Evolutionary conservation across 805 yeast genomes (phyloP).

Genomic region (Starmerella etchellsii): DNA sequence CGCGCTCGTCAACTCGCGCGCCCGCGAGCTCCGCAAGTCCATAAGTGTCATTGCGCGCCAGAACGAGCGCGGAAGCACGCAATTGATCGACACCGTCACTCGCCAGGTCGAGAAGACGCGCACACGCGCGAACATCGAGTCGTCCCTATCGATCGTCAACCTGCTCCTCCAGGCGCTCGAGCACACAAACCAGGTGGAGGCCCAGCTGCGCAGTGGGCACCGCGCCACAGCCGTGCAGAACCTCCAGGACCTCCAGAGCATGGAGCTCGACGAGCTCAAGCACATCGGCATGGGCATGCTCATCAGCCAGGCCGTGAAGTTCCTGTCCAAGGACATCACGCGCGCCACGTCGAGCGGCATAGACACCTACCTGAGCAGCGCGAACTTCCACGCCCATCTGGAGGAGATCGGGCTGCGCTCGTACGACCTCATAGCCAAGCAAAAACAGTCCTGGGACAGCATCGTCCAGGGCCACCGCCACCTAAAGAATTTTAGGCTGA

Average conservation of each 20-base stretch:
- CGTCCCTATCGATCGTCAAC: slow-evolving; percentile 55
- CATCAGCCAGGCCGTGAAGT: slow-evolving; percentile 65
- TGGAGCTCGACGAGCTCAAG: slow-evolving; percentile 52
- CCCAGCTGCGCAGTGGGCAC: slow-evolving; percentile 56
- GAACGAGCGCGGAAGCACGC: slow-evolving; percentile 51
- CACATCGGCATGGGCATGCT: slow-evolving; percentile 63
- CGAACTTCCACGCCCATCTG: slow-evolving; percentile 28
- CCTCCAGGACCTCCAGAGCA: slow-evolving; percentile 56
- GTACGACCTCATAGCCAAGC: slow-evolving; percentile 39
- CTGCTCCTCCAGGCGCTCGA: slow-evolving; percentile 72
- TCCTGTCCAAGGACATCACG: slow-evolving; percentile 55
- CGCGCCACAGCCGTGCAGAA: slow-evolving; percentile 79
- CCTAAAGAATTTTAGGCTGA: slow-evolving; percentile 50
- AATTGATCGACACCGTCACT: slow-evolving; percentile 38
- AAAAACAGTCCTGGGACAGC: slow-evolving; percentile 49
- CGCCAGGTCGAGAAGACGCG: slow-evolving; percentile 13
- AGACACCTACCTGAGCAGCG: not conserved
- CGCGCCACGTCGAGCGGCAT: slow-evolving; percentile 43
- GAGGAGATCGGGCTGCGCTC: slow-evolving; percentile 44
- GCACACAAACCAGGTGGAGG: slow-evolving; percentile 73
- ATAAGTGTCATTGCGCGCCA: slow-evolving; percentile 44
- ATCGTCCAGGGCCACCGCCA: slow-evolving; percentile 35
- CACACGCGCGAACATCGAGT: slow-evolving; percentile 47
- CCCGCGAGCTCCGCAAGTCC: slow-evolving; percentile 44
- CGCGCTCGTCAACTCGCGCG: slow-evolving; percentile 43